These are phyloP conservation scores for Saccharomycopsis sp. DNA, from an alignment of 805 yeast genomes.

Conservation along the genomic window DNA sequence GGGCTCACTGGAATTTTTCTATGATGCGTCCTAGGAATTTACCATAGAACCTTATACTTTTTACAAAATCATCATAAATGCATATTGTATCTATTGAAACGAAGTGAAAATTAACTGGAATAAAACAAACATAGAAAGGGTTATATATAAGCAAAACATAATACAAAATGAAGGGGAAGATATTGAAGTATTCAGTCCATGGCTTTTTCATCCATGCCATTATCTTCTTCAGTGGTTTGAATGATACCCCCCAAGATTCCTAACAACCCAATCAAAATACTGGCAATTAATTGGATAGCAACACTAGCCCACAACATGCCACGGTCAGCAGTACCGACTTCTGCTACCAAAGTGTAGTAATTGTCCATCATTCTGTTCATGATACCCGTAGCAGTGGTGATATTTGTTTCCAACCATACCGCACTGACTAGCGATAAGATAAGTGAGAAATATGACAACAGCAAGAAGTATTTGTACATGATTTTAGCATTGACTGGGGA, in stretches of 20 bases:
- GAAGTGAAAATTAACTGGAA: too few species aligned
- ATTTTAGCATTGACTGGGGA: conserved; percentile 6
- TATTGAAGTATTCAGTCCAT: too few species aligned
- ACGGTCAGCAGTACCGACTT: conserved; percentile 5
- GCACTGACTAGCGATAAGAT: conserved; percentile 11
- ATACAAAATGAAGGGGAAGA: too few species aligned
- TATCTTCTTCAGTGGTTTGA: conserved; percentile 10
- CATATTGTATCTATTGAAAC: too few species aligned
- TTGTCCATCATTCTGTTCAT: conserved; percentile 17
- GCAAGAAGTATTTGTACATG: conserved; percentile 15
- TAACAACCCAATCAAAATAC: conserved; percentile 6
- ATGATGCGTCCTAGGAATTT: too few species aligned
- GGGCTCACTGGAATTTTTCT: too few species aligned
- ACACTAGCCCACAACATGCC: conserved; percentile 17
- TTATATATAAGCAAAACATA: too few species aligned
- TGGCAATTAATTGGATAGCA: conserved; percentile 13
- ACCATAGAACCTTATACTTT: too few species aligned
- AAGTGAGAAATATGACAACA: conserved; percentile 13
- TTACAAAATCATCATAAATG: too few species aligned
- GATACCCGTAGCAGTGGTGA: conserved; percentile 13
- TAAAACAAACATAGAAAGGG: too few species aligned
- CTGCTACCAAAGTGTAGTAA: conserved; percentile 12
- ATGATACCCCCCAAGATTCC: conserved; percentile 14
- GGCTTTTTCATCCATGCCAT: conserved; percentile 2
- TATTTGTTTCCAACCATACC: conserved; percentile 18